Conservation (phyloP, 73 alveolate genomes). For the Symbiodinium pilosum region DNA sequence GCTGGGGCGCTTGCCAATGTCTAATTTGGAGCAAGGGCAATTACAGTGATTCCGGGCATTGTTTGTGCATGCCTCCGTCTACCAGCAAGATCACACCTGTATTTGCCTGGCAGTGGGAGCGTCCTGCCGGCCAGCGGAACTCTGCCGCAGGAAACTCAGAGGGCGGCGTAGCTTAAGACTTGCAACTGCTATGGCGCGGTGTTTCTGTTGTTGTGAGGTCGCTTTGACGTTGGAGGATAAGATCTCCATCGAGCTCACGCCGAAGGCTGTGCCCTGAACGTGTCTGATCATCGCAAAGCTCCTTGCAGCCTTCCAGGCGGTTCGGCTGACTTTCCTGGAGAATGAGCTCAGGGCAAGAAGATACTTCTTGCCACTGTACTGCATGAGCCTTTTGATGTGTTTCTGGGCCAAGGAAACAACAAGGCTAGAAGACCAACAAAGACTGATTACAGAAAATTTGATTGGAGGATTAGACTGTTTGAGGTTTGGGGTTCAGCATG, state of each 20-base stretch:
- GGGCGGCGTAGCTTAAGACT: not conserved
- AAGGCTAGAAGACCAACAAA: too few relatives aligned
- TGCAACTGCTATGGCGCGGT: not conserved
- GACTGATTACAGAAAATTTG: too few relatives aligned
- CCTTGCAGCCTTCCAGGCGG: conserved; percentile 10
- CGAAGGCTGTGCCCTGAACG: conserved; percentile 12
- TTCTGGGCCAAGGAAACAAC: not conserved
- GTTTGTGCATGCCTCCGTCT: too few relatives aligned
- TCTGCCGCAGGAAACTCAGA: too few relatives aligned
- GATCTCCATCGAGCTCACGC: conserved; percentile 30
- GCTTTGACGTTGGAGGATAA: conserved; percentile 65
- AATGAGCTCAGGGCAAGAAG: conserved; percentile 79
- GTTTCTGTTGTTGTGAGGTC: not conserved
- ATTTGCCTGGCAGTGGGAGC: conserved; percentile 54
- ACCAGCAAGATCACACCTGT: too few relatives aligned
- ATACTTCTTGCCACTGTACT: conserved; percentile 23
- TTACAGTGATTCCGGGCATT: too few relatives aligned
- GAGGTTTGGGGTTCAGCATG: too few relatives aligned
- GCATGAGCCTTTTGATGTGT: not conserved
- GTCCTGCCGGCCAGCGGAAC: conserved; percentile 60
- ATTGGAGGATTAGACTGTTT: too few relatives aligned
- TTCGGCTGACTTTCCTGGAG: conserved; percentile 56
- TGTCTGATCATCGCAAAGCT: not conserved
- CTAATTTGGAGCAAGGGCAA: too few relatives aligned
- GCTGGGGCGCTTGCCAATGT: not conserved